phyloP scores from a whole-genome alignment of 2,329 filamentous ascomycete species.

The Fusarium sp. region DNA sequence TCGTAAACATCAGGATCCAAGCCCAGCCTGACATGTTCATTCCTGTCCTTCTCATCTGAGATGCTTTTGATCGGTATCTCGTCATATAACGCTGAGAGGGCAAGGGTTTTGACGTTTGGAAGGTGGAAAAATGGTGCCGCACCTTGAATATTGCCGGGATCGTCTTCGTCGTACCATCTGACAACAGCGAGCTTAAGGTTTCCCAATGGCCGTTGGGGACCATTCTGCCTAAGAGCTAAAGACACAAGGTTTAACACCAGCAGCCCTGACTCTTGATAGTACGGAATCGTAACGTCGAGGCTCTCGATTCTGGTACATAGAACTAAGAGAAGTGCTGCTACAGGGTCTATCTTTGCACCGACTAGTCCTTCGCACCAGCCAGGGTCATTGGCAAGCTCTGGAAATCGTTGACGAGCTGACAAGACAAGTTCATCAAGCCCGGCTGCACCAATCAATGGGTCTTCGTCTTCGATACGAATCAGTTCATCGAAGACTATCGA shows the following conservation, averaged over 20 bases:
- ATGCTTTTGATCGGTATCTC: accelerated
- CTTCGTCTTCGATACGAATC: neutral
- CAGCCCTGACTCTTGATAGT: neutral
- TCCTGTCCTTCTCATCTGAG: accelerated
- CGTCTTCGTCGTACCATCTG: neutral
- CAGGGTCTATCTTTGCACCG: no score
- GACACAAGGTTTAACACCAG: neutral
- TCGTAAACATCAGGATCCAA: neutral
- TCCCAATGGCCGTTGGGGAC: accelerated
- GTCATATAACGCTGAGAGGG: accelerated
- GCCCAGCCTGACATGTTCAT: accelerated
- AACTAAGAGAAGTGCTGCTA: neutral
- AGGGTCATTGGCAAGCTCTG: neutral
- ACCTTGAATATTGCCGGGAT: accelerated
- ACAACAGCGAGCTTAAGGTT: neutral
- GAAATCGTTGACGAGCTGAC: neutral
- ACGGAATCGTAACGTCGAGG: neutral
- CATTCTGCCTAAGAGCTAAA: accelerated
- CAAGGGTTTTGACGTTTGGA: neutral
- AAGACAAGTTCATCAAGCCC: neutral
- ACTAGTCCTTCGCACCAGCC: neutral
- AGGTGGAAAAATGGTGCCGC: neutral
- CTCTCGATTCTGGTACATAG: neutral
- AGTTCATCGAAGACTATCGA: neutral
- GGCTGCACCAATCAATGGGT: neutral